Evolutionary conservation across 164 flowering plant species (phyloP).

Genomic region (Dillenia suffruticosa): DNA sequence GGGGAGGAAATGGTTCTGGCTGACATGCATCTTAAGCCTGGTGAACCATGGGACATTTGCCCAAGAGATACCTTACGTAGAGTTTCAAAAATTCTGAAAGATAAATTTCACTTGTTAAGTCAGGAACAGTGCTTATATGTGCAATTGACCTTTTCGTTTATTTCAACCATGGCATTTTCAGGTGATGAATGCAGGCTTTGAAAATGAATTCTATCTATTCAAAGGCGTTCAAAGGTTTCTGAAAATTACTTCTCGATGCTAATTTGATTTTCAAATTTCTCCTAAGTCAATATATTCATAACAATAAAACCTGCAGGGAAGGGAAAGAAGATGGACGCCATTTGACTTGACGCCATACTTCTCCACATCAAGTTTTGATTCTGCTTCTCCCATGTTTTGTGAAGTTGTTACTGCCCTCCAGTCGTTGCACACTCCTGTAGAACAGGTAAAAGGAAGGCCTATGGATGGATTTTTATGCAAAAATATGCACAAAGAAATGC

Average conservation of each 20-base stretch:
- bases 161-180: conserved; percentile 19
- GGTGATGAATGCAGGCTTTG: conserved; percentile 94
- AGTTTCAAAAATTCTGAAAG: conserved; percentile 65
- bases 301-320: conserved; percentile 41
- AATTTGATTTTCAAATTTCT: neutral
- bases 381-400: conserved; percentile 55
- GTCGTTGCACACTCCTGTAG: conserved; percentile 65
- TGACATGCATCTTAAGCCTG: conserved; percentile 85
- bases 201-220: conserved; percentile 82
- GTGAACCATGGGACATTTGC: conserved; percentile 91
- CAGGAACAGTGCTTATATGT: too few relatives aligned
- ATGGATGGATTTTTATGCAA: too few relatives aligned
- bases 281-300: neutral
- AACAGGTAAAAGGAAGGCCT: conserved; percentile 55
- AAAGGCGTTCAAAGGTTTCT: conserved; percentile 52
- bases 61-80: conserved; percentile 85
- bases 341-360: conserved; percentile 79
- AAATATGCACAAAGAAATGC: too few relatives aligned
- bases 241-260: neutral
- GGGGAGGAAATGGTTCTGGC: conserved; percentile 94
- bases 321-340: conserved; percentile 79
- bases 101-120: conserved; percentile 88
- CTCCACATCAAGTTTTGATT: conserved; percentile 78
- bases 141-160: too few relatives aligned
- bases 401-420: conserved; percentile 56